These are phyloP conservation scores for Penicillium janthinellum DNA, from an alignment of 2,329 filamentous ascomycete species.

Conservation along the genomic window DNA sequence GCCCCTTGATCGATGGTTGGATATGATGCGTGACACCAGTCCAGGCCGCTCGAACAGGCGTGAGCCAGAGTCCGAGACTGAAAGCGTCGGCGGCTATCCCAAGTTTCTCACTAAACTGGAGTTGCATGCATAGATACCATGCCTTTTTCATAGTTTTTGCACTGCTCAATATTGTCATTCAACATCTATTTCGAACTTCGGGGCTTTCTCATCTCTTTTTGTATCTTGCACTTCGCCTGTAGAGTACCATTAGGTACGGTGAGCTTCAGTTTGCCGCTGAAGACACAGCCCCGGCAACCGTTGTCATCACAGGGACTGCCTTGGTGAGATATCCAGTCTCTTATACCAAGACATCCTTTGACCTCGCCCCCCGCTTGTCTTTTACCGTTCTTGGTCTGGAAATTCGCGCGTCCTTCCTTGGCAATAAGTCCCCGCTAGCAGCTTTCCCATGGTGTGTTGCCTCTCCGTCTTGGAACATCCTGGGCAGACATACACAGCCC, in stretches of 20 bases:
- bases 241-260: neutral
- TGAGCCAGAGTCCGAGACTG: neutral
- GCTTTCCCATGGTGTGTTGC: neutral
- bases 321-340: neutral
- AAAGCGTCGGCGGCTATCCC: neutral
- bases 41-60: neutral
- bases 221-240: neutral
- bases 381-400: neutral
- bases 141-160: too few relatives aligned
- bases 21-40: neutral
- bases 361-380: neutral
- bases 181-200: neutral
- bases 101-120: neutral
- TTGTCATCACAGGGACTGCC: neutral
- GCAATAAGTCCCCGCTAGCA: neutral
- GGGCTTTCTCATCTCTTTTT: neutral
- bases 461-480: slow-evolving; percentile 8
- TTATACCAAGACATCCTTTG: neutral
- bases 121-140: neutral
- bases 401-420: neutral
- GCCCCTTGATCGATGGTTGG: neutral
- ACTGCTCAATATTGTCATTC: too few relatives aligned
- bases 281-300: neutral
- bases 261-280: neutral
- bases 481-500: slow-evolving; percentile 25